Conservation (phyloP, 495 filamentous ascomycete genomes). For the Lophiotrema nucula region DNA sequence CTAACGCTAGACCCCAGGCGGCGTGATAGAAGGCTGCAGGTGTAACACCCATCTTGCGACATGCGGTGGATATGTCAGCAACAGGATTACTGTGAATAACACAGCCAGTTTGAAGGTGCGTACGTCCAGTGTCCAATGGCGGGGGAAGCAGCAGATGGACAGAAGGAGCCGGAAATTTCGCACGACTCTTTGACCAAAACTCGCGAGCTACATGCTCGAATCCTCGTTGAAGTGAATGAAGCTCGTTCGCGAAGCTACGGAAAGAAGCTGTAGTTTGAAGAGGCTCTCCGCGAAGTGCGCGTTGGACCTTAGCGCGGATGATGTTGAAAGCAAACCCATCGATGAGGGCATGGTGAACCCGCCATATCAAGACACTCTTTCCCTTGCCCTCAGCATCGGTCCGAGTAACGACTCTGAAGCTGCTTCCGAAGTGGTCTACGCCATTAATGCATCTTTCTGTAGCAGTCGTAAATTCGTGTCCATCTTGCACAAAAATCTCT, state of each 20-base stretch:
- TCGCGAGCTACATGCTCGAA: not conserved
- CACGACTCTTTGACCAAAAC: not conserved
- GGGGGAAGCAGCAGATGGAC: not conserved
- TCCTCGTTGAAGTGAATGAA: not conserved
- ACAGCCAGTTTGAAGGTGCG: not conserved
- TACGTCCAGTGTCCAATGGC: not conserved
- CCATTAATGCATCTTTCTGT: not conserved
- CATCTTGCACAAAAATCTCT: not conserved
- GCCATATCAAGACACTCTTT: constrained; percentile 12
- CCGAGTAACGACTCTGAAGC: not conserved
- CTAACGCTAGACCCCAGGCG: constrained; percentile 10
- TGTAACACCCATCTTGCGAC: not conserved
- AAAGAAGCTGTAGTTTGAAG: constrained; percentile 3
- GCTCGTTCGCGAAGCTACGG: not conserved
- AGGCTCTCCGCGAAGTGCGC: constrained; percentile 29
- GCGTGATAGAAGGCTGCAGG: constrained; percentile 4
- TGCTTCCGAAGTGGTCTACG: not conserved
- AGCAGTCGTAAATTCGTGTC: not conserved
- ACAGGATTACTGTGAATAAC: not conserved
- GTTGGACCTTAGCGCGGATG: not conserved
- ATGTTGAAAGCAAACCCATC: constrained; percentile 3
- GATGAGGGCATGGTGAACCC: constrained; percentile 20
- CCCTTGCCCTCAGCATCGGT: not conserved
- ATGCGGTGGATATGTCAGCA: not conserved
- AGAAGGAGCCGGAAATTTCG: not conserved